phyloP scores from a whole-genome alignment of 163 green algal species.

The Picocystis sp. region DNA sequence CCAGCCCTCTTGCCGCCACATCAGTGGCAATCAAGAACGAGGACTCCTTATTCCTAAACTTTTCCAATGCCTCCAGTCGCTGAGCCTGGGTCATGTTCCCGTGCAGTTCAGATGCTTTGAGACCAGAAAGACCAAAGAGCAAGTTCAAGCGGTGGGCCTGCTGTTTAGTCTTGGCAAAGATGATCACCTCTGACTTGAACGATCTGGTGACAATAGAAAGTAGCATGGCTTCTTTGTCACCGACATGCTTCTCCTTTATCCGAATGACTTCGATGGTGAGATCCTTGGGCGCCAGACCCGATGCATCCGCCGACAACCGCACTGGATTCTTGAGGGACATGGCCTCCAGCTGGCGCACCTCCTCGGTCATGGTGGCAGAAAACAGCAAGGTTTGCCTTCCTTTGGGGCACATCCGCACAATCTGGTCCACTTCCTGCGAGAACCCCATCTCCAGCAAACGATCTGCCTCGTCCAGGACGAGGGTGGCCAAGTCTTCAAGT shows the following conservation, averaged over 20 bases:
- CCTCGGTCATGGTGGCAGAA: slow-evolving; percentile 64
- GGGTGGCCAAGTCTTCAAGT: slow-evolving; percentile 75
- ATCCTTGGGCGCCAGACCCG: slow-evolving; percentile 35
- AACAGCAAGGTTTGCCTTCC: slow-evolving; percentile 94
- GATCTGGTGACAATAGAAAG: slow-evolving; percentile 57
- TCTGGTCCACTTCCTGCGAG: slow-evolving; percentile 53
- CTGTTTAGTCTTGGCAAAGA: slow-evolving; percentile 53
- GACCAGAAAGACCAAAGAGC: slow-evolving; percentile 69
- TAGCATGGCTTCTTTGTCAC: slow-evolving; percentile 69
- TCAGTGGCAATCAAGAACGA: slow-evolving; percentile 87
- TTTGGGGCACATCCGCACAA: slow-evolving; percentile 60
- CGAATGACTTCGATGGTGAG: slow-evolving; percentile 85
- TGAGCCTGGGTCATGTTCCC: slow-evolving; percentile 88
- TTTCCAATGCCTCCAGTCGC: slow-evolving; percentile 68
- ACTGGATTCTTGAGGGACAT: slow-evolving; percentile 73
- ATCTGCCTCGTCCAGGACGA: slow-evolving; percentile 96
- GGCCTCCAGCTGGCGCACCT: slow-evolving; percentile 56
- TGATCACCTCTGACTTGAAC: slow-evolving; percentile 32
- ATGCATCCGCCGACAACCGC: slow-evolving; percentile 68
- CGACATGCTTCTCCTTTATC: slow-evolving; percentile 29
- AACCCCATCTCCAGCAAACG: slow-evolving; percentile 79
- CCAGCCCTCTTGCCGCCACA: slow-evolving; percentile 87
- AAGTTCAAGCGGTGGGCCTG: slow-evolving; percentile 78
- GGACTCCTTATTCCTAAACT: slow-evolving; percentile 30
- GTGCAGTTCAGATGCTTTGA: slow-evolving; percentile 83